Evolutionary conservation across 2,329 filamentous ascomycete genomes (phyloP), one percentile per base, ranked within the genome.

Genomic region (Sporothrix inflata): DNA sequence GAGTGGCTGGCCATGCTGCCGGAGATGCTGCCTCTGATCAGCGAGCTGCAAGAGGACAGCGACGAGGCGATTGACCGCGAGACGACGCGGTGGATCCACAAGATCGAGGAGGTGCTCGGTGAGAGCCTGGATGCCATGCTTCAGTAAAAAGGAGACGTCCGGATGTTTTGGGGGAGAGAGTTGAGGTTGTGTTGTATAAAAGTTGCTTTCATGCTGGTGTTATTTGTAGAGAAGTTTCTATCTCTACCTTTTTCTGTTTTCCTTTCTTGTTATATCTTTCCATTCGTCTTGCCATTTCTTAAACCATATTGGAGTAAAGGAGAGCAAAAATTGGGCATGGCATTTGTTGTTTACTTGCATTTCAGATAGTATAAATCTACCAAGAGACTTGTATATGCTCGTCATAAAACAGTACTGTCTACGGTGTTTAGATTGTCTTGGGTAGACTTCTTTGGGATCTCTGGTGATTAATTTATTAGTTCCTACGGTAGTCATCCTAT

Each of bases 1-100:
- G 96, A 99, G 79, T 99, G 96, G 96, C 83, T 99, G 73, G 88
- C 90, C 1, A 88, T 97, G 84, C 81, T 98, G 79, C 94, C 95
- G 0, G 96, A 99, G 86, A 98, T 98, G 92, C 83, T 99, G 80
- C 95, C 97, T 24, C 93, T 95, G 75, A 97, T 99, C 77, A 97
- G 93, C 78, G 96, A 99, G 84, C 81, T 97, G 78, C 92, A 97
- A 83, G 96, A 99, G 79, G 96, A 99, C 80, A 96, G 98, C 76
- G 94, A 98, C 79, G 96, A 98, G 83, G 86, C 87, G 38, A 95
- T 99, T 30, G 96, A 99, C 84, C 86, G 90, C 78, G 94, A 97
- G 84, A 95, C 94, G 49, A 88, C 94, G 79, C 86, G 89, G 78
- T 98, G 96, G 95, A 96, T 98, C 77, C 88, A 91, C 79, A 90